Percentiles rank a stretch among this genome's conserved stretches.
These are phyloP conservation scores for Hygrocybe punicea DNA, from an alignment of 768 basidiomycete genomes.

Conservation along the genomic window DNA sequence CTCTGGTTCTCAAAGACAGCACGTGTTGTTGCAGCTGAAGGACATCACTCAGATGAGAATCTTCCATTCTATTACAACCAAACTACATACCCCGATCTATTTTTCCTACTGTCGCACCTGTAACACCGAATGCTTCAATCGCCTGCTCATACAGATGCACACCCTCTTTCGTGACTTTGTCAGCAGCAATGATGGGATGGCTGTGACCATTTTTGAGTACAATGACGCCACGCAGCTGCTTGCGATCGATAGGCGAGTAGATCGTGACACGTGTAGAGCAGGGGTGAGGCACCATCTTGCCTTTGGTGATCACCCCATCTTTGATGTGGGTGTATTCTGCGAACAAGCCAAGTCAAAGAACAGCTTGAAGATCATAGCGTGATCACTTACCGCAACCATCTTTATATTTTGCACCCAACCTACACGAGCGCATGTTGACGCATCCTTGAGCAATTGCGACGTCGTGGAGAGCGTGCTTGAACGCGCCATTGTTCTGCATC, in stretches of 20 bases:
- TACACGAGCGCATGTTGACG: constrained; percentile 1
- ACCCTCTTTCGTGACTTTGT: constrained; percentile 9
- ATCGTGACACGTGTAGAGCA: constrained; percentile 12
- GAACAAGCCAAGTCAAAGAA: background rate
- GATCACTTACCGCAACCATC: constrained; percentile 6
- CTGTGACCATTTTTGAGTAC: constrained; percentile 10
- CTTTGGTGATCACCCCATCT: constrained; percentile 5
- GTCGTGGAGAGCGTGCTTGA: background rate
- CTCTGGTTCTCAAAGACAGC: constrained; percentile 3
- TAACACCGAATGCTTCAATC: background rate
- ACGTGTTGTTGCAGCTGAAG: constrained; percentile 3
- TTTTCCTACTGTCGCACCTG: constrained; percentile 10
- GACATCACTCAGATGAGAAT: background rate
- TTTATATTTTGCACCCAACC: constrained; percentile 1
- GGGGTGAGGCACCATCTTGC: constrained; percentile 8
- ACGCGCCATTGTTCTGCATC: constrained; percentile 7
- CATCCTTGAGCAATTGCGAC: background rate
- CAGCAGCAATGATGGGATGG: constrained; percentile 12
- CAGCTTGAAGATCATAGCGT: background rate
- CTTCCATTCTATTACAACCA: background rate
- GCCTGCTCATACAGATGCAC: constrained; percentile 9
- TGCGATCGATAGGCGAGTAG: constrained; percentile 11
- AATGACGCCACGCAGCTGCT: constrained; percentile 11
- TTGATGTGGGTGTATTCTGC: constrained; percentile 14
- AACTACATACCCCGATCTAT: constrained; percentile 11